These are phyloP conservation scores for Penicillium alfredii DNA, from an alignment of 495 filamentous ascomycete genomes.

Conservation along the genomic window DNA sequence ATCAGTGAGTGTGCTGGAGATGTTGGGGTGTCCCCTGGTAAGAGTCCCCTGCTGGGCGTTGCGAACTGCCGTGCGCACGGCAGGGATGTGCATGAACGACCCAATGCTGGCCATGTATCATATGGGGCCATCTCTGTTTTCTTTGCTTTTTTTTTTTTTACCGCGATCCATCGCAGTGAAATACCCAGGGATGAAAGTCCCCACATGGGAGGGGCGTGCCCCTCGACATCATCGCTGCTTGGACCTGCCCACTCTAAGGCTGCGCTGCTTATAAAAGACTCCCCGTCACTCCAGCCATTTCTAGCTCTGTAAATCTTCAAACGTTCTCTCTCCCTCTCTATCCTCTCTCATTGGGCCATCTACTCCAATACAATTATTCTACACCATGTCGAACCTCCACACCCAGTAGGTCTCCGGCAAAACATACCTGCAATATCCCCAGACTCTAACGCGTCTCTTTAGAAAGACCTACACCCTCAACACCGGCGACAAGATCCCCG, in stretches of 20 bases:
- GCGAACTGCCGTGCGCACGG: not conserved
- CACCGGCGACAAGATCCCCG: constrained; percentile 73
- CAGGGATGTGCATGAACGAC: too few relatives aligned
- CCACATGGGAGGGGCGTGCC: constrained; percentile 8
- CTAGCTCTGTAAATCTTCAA: constrained; percentile 2
- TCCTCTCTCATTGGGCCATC: not conserved
- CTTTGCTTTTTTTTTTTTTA: too few relatives aligned
- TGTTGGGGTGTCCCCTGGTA: too few relatives aligned
- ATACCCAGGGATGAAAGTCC: constrained; percentile 2
- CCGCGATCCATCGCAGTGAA: too few relatives aligned
- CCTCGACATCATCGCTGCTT: constrained; percentile 22
- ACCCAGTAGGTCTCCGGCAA: constrained; percentile 33
- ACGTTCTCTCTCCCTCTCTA: not conserved
- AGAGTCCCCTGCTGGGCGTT: not conserved
- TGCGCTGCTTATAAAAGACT: constrained; percentile 8
- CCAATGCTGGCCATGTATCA: too few relatives aligned
- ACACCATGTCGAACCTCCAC: constrained; percentile 40
- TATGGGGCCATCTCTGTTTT: too few relatives aligned
- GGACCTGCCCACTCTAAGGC: constrained; percentile 33
- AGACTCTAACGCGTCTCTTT: constrained; percentile 4
- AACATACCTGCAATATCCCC: not conserved
- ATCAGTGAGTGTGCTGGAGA: too few relatives aligned
- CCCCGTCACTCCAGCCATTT: not conserved
- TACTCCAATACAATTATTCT: too few relatives aligned
- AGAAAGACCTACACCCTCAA: constrained; percentile 70